Evolutionary conservation across 1,284 basidiomycete species (phyloP).

Genomic region (Sphagnurus paluster): DNA sequence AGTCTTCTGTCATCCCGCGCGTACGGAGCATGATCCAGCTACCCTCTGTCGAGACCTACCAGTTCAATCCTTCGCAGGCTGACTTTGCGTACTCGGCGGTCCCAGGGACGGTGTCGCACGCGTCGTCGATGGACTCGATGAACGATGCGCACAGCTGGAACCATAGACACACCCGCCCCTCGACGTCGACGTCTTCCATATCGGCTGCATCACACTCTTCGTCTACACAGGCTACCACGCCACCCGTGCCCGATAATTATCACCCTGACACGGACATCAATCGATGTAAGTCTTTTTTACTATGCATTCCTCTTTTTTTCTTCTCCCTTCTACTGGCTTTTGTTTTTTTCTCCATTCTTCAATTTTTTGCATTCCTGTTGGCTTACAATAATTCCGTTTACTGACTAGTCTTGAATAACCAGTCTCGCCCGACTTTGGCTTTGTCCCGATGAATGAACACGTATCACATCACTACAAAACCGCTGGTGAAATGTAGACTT

Average conservation of each 20-base stretch:
- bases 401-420: slow-evolving; percentile 44
- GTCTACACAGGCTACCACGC: slow-evolving; percentile 76
- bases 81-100: slow-evolving; percentile 79
- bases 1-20: slow-evolving; percentile 52
- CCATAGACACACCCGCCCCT: slow-evolving; percentile 56
- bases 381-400: slow-evolving; percentile 34
- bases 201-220: slow-evolving; percentile 70
- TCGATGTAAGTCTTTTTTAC: slow-evolving; percentile 63
- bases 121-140: slow-evolving; percentile 49
- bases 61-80: slow-evolving; percentile 60
- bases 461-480: slow-evolving; percentile 66
- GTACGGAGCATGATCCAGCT: slow-evolving; percentile 79
- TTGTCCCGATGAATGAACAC: slow-evolving; percentile 74
- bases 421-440: slow-evolving; percentile 84
- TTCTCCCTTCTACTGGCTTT: slow-evolving; percentile 9
- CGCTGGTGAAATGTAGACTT: slow-evolving; percentile 48
- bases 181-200: slow-evolving; percentile 71
- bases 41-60: slow-evolving; percentile 66
- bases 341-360: slow-evolving; percentile 11
- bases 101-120: slow-evolving; percentile 41
- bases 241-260: slow-evolving; percentile 67
- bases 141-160: slow-evolving; percentile 44
- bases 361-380: slow-evolving; percentile 15
- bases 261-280: slow-evolving; percentile 70
- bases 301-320: slow-evolving; percentile 2